Conservation (phyloP, 192 early-diverging fungal genomes). For the Coemansia sp. region DNA sequence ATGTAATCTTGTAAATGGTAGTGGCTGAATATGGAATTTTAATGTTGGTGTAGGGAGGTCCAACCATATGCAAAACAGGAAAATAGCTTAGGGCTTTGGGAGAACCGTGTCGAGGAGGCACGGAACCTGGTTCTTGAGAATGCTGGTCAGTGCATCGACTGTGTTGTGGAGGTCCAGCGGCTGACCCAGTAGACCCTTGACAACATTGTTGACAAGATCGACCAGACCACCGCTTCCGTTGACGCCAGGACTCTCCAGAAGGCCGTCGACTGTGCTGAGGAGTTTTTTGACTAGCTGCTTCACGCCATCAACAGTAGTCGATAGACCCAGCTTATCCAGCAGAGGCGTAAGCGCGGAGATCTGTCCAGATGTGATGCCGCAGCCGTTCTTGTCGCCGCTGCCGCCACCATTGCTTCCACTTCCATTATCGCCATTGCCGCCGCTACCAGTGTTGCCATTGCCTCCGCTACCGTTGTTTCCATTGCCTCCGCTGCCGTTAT, state of each 20-base stretch:
- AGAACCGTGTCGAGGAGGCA: constrained; percentile 45
- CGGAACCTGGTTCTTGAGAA: constrained; percentile 46
- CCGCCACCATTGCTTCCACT: constrained; percentile 3
- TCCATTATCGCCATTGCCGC: neutral
- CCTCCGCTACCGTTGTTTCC: constrained; percentile 1
- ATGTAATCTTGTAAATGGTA: neutral
- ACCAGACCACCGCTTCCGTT: constrained; percentile 34
- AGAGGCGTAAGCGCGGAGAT: constrained; percentile 49
- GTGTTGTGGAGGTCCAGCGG: constrained; percentile 41
- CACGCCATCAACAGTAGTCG: constrained; percentile 43
- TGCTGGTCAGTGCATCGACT: constrained; percentile 32
- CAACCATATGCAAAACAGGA: neutral
- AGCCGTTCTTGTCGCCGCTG: constrained; percentile 22
- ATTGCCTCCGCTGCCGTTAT: neutral
- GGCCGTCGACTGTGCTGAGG: constrained; percentile 22
- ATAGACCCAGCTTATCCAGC: constrained; percentile 46
- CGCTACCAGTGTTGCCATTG: neutral
- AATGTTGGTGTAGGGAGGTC: neutral
- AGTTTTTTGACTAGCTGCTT: constrained; percentile 50
- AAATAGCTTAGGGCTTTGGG: constrained; percentile 37
- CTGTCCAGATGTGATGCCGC: constrained; percentile 38
- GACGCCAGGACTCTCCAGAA: constrained; percentile 35
- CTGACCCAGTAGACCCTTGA: constrained; percentile 36
- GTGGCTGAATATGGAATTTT: neutral
- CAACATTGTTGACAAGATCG: constrained; percentile 39